These are phyloP conservation scores for Gonapodya sp. DNA, from an alignment of 192 early-diverging fungal genomes.

Conservation along the genomic window DNA sequence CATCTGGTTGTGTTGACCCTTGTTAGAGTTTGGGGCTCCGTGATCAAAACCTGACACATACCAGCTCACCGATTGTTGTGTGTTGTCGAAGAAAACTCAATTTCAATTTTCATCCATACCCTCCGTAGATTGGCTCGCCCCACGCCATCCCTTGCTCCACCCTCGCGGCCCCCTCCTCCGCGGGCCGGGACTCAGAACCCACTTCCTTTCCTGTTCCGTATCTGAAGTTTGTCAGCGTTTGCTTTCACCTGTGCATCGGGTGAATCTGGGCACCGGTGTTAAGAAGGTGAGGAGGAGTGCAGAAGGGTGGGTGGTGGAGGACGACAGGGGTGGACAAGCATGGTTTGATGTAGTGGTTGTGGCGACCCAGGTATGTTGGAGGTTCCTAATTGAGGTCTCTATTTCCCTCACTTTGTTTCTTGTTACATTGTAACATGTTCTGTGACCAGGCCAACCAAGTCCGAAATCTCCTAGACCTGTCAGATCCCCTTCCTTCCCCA, in stretches of 20 bases:
- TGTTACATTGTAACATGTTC: background rate
- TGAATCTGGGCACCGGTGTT: background rate
- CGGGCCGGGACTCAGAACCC: background rate
- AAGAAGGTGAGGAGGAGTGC: background rate
- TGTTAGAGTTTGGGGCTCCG: background rate
- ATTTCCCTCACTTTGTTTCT: background rate
- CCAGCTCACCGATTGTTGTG: too few relatives aligned
- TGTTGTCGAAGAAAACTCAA: background rate
- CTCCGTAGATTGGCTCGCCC: background rate
- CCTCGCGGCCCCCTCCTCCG: background rate
- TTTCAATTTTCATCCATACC: background rate
- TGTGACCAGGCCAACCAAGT: background rate
- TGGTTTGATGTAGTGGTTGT: background rate
- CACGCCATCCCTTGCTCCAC: background rate
- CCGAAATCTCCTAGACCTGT: background rate
- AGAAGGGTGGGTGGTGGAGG: constrained; percentile 5
- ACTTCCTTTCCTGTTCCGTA: background rate
- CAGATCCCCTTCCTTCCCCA: background rate
- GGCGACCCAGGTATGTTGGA: background rate
- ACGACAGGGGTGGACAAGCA: background rate
- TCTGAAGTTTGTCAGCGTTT: background rate
- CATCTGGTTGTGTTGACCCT: background rate
- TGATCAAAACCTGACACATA: too few relatives aligned
- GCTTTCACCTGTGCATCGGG: background rate
- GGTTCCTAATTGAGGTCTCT: background rate